Percentiles rank a stretch among this genome's conserved stretches.
phyloP scores from a whole-genome alignment of 345 rosid genomes.

The Dimocarpus longan region DNA sequence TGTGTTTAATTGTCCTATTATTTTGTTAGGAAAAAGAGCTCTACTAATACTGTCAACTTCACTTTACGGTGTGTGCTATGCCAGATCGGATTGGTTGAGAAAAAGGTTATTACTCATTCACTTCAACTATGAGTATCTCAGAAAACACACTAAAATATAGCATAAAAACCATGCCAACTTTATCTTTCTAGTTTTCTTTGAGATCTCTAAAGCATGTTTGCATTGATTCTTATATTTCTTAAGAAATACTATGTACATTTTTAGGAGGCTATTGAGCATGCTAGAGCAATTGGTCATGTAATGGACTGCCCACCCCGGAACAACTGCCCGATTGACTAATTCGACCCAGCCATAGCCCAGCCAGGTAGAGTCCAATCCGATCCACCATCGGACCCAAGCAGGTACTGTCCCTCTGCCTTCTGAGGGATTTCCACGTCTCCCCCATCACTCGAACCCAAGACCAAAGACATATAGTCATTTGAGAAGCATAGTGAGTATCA shows the following conservation, averaged over 20 bases:
- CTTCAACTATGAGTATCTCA: background rate
- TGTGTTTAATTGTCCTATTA: background rate
- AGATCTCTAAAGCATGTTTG: background rate
- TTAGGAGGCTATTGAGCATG: constrained; percentile 94
- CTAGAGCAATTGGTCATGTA: constrained; percentile 94
- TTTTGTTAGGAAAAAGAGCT: constrained; percentile 68
- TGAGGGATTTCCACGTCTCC: too few species aligned
- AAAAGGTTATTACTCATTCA: constrained; percentile 54
- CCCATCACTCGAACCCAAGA: too few species aligned
- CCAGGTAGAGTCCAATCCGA: too few species aligned
- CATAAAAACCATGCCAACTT: background rate
- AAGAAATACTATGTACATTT: background rate
- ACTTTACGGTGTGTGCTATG: constrained; percentile 92
- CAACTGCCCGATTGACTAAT: too few species aligned
- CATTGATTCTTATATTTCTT: background rate
- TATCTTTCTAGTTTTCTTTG: background rate
- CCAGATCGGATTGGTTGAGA: constrained; percentile 87
- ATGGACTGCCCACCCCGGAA: too few species aligned
- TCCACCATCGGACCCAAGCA: too few species aligned
- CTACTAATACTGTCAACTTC: constrained; percentile 78
- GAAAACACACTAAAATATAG: too few species aligned
- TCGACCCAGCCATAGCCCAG: too few species aligned
- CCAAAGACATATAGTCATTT: too few species aligned
- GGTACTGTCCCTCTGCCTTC: too few species aligned
- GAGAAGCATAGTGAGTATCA: too few species aligned